Evolutionary conservation across 306 rosid species (phyloP).

Genomic region (Prunus padus): DNA sequence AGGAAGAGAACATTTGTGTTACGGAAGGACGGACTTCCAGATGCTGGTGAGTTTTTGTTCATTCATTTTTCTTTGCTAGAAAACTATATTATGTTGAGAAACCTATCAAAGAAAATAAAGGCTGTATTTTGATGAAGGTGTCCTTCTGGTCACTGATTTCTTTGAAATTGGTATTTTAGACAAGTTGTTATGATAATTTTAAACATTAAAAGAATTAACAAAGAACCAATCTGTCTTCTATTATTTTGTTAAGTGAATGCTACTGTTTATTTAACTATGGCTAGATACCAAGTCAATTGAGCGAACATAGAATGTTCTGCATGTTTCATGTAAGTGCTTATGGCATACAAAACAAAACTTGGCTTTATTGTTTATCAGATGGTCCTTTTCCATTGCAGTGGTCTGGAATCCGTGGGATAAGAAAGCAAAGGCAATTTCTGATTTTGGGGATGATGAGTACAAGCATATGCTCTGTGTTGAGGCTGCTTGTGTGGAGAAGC

Average conservation of each 20-base stretch:
- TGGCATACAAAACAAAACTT: not conserved
- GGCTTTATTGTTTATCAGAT: not conserved
- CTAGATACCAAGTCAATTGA: not conserved
- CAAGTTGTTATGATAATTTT: not conserved
- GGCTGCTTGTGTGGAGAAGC: slow-evolving; percentile 63
- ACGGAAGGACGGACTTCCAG: slow-evolving; percentile 78
- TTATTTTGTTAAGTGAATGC: too few relatives aligned
- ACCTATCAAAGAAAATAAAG: not conserved
- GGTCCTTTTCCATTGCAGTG: slow-evolving; percentile 36
- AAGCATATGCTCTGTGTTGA: slow-evolving; percentile 68
- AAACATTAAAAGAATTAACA: not conserved
- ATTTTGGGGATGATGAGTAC: slow-evolving; percentile 66
- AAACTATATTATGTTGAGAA: not conserved
- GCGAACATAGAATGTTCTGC: not conserved
- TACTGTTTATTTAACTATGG: not conserved
- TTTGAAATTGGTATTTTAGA: too few relatives aligned
- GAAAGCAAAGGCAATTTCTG: slow-evolving; percentile 63
- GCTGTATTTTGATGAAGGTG: not conserved
- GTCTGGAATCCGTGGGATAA: slow-evolving; percentile 94
- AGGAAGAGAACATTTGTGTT: slow-evolving; percentile 70
- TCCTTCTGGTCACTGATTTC: too few relatives aligned
- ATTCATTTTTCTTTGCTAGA: not conserved
- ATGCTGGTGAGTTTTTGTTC: slow-evolving; percentile 60
- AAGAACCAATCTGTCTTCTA: not conserved
- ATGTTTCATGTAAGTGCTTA: not conserved